Evolutionary conservation across 2,329 filamentous ascomycete genomes (phyloP).

Genomic region (Arthrobotrys sphaeroides): DNA sequence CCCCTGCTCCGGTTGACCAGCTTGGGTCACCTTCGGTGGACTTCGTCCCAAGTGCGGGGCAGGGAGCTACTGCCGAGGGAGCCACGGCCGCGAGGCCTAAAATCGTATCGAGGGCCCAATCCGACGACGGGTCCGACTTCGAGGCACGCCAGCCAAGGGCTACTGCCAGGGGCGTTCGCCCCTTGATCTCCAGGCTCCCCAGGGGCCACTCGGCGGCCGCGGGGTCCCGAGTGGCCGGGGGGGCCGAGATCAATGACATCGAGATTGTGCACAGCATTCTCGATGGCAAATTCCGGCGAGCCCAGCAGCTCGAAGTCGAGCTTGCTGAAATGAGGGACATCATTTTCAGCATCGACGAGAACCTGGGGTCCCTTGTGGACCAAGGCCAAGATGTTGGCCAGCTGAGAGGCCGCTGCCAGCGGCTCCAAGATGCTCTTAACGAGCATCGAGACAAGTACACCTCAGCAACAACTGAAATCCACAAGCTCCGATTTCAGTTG

Average conservation of each 20-base stretch:
- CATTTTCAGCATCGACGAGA: conserved; percentile 36
- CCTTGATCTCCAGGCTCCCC: neutral
- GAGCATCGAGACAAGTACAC: conserved; percentile 26
- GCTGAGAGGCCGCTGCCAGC: conserved; percentile 28
- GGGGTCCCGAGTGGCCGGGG: neutral
- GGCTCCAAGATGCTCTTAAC: conserved; percentile 36
- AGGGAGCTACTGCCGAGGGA: neutral
- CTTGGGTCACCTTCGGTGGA: neutral
- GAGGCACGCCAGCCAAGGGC: neutral
- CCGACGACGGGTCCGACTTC: neutral
- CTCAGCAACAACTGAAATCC: conserved; percentile 2
- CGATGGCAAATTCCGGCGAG: conserved; percentile 22
- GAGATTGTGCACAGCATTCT: conserved; percentile 39
- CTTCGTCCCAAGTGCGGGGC: neutral
- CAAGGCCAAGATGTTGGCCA: conserved; percentile 4
- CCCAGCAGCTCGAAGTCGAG: conserved; percentile 28
- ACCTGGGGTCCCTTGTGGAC: conserved; percentile 28
- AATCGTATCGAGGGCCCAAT: neutral
- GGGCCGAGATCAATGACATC: conserved; percentile 18
- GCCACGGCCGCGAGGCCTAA: neutral
- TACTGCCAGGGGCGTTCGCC: neutral
- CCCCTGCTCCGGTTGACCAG: neutral
- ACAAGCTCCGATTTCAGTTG: conserved; percentile 6
- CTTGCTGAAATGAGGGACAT: conserved; percentile 17
- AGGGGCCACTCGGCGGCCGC: neutral